Percentiles rank a stretch among this genome's conserved stretches.
Conservation (phyloP, 805 yeast species). For the Pichia ethanolica region DNA sequence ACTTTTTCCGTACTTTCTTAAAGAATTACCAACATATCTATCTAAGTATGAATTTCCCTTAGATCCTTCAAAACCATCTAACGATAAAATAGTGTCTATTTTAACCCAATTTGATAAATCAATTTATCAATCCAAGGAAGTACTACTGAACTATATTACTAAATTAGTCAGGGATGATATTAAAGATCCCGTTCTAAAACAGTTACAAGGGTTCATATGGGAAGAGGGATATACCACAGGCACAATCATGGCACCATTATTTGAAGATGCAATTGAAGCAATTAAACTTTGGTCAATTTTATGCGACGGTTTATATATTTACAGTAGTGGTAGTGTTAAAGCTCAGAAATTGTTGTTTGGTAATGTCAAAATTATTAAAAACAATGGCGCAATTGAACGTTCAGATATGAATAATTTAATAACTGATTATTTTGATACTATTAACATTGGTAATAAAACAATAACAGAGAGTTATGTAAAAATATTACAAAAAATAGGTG, state of each 20-base stretch:
- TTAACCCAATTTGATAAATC: slow-evolving; percentile 42
- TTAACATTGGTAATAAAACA: slow-evolving; percentile 69
- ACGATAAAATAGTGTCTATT: slow-evolving; percentile 25
- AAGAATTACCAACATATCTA: slow-evolving; percentile 38
- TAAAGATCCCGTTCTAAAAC: slow-evolving; percentile 70
- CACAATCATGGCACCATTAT: slow-evolving; percentile 69
- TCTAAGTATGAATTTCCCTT: slow-evolving; percentile 29
- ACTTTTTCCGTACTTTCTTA: slow-evolving; percentile 68
- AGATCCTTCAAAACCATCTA: background rate
- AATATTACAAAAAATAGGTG: slow-evolving; percentile 34
- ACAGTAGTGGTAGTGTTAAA: slow-evolving; percentile 82
- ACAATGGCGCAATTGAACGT: slow-evolving; percentile 19
- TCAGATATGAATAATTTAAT: slow-evolving; percentile 49
- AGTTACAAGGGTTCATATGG: slow-evolving; percentile 84
- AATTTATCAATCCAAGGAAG: slow-evolving; percentile 19
- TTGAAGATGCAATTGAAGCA: slow-evolving; percentile 57
- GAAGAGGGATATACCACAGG: slow-evolving; percentile 71
- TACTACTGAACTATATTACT: slow-evolving; percentile 41
- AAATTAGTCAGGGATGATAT: slow-evolving; percentile 57
- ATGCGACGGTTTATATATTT: slow-evolving; percentile 47
- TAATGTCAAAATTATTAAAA: slow-evolving; percentile 38
- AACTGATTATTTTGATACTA: slow-evolving; percentile 75
- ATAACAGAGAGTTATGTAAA: slow-evolving; percentile 48
- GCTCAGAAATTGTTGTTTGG: slow-evolving; percentile 79
- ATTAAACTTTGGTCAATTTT: slow-evolving; percentile 36